Conservation (phyloP, 306 rosid species). For the Astragalus membranaceus region DNA sequence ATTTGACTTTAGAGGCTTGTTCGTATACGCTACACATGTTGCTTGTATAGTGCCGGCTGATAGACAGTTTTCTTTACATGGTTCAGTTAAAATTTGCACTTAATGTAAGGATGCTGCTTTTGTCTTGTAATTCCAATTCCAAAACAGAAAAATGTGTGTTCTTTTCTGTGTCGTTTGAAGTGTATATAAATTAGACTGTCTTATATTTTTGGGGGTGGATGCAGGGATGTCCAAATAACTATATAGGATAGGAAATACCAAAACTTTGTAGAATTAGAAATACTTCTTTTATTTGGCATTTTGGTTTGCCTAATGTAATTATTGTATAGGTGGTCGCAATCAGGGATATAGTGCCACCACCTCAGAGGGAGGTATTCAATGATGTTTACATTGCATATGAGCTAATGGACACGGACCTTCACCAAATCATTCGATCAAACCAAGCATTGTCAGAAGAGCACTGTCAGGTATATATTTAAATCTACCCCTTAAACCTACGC, state of each 20-base stretch:
- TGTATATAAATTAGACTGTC: background rate
- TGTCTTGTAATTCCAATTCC: background rate
- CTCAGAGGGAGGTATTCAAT: conserved; percentile 64
- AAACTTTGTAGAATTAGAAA: too few relatives aligned
- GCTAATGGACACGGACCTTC: conserved; percentile 98
- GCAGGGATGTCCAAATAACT: too few relatives aligned
- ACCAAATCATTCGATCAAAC: conserved; percentile 90
- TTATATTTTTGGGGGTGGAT: too few relatives aligned
- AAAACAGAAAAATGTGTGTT: background rate
- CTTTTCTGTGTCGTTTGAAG: background rate
- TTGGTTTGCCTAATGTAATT: background rate
- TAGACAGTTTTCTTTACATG: background rate
- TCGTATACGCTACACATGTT: background rate
- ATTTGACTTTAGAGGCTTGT: background rate
- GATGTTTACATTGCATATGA: conserved; percentile 97
- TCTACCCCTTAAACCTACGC: background rate
- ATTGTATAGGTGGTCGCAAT: conserved; percentile 74
- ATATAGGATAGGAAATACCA: too few relatives aligned
- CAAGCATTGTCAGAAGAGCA: conserved; percentile 95
- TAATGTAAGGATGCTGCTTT: background rate
- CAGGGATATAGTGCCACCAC: conserved; percentile 93
- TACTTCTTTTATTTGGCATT: background rate
- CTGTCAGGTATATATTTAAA: conserved; percentile 61
- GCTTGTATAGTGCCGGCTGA: background rate
- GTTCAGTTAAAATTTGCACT: background rate